Conservation (phyloP, 2,329 filamentous ascomycete species). For the Rhytidhysteron rufulum region DNA sequence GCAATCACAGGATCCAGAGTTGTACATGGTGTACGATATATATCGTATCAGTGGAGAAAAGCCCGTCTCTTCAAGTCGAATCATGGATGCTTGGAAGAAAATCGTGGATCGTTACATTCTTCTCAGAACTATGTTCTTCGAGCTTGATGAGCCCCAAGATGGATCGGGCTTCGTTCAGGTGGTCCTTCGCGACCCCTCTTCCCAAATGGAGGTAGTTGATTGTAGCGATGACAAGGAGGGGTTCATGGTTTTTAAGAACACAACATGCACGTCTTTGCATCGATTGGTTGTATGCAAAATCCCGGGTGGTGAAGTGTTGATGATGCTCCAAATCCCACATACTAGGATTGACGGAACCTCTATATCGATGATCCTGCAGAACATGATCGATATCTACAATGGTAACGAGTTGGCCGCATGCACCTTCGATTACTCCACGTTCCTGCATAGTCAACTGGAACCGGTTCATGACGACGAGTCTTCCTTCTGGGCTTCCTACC, state of each 20-base stretch:
- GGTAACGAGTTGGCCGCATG: too few relatives aligned
- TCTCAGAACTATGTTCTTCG: constrained; percentile 16
- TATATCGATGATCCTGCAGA: constrained; percentile 27
- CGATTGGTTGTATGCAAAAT: too few relatives aligned
- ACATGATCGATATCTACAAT: constrained; percentile 13
- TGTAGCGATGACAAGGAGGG: too few relatives aligned
- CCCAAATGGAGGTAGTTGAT: too few relatives aligned
- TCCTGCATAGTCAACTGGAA: too few relatives aligned
- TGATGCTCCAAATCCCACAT: constrained; percentile 46
- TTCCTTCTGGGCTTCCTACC: too few relatives aligned
- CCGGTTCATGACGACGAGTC: too few relatives aligned
- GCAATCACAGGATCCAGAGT: constrained; percentile 9
- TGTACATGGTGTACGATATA: constrained; percentile 6
- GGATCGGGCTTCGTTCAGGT: constrained; percentile 6
- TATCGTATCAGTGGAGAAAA: constrained; percentile 9
- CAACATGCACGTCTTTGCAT: too few relatives aligned
- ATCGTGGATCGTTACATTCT: constrained; percentile 14
- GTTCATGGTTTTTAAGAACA: too few relatives aligned
- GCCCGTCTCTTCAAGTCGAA: constrained; percentile 3
- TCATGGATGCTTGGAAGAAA: constrained; percentile 11
- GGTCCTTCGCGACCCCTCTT: constrained; percentile 9
- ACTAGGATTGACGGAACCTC: constrained; percentile 48
- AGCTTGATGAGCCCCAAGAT: too few relatives aligned
- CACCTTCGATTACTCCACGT: too few relatives aligned
- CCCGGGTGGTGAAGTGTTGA: too few relatives aligned